These are phyloP conservation scores for Coemansia sp. DNA, from an alignment of 192 early-diverging fungal genomes.

Conservation along the genomic window DNA sequence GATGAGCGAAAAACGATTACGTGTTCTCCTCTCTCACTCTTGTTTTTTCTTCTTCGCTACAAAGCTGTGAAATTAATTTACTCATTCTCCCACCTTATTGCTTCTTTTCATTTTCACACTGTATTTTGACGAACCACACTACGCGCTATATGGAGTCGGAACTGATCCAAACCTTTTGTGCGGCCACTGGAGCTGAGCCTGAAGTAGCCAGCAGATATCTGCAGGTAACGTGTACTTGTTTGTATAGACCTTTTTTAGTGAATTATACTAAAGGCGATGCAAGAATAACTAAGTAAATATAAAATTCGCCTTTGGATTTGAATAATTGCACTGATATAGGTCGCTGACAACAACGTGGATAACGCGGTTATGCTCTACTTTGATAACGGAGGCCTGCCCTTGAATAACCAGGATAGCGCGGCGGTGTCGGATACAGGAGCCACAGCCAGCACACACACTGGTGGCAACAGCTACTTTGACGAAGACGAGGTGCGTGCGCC, in stretches of 20 bases:
- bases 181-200: conserved; percentile 73
- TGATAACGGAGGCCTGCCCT: conserved; percentile 74
- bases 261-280: neutral
- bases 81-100: neutral
- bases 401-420: conserved; percentile 28
- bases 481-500: conserved; percentile 74
- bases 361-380: conserved; percentile 81
- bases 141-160: conserved; percentile 37
- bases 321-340: conserved; percentile 47
- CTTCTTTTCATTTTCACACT: neutral
- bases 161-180: conserved; percentile 59
- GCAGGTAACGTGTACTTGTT: conserved; percentile 27
- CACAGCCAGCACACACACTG: conserved; percentile 20
- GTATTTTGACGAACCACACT: conserved; percentile 3
- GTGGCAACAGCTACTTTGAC: conserved; percentile 27
- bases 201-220: conserved; percentile 72
- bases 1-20: neutral
- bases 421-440: neutral
- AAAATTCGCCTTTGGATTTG: neutral
- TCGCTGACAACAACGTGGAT: conserved; percentile 74
- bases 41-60: neutral
- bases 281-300: neutral
- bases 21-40: neutral
- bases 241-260: neutral
- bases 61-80: neutral